Evolutionary conservation across 805 yeast genomes (phyloP).

Genomic region (Candida dajiaensis): DNA sequence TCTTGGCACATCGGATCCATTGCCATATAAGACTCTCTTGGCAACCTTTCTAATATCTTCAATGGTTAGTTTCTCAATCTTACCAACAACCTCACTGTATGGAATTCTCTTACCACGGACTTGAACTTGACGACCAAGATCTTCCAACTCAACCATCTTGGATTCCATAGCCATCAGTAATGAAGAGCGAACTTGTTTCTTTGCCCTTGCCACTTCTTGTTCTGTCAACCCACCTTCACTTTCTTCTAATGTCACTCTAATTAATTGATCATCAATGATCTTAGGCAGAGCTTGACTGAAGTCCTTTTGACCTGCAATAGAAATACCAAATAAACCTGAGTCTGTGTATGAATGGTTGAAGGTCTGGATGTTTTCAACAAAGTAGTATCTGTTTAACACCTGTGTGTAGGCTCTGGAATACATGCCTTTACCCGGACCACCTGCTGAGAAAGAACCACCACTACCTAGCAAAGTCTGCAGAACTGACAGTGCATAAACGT

Average conservation of each 20-base stretch:
- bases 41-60: conserved; percentile 72
- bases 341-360: conserved; percentile 89
- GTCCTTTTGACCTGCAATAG: conserved; percentile 77
- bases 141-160: conserved; percentile 90
- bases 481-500: conserved; percentile 85
- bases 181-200: conserved; percentile 84
- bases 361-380: conserved; percentile 80
- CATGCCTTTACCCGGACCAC: conserved; percentile 99
- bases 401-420: conserved; percentile 88
- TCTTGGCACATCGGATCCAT: conserved; percentile 49
- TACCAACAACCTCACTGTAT: conserved; percentile 73
- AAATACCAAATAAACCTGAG: conserved; percentile 86
- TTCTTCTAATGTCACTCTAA: conserved; percentile 37
- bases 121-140: conserved; percentile 91
- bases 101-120: conserved; percentile 71
- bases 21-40: conserved; percentile 64
- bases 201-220: conserved; percentile 80
- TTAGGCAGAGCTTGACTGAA: conserved; percentile 84
- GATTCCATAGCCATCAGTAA: conserved; percentile 90
- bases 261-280: conserved; percentile 62
- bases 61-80: conserved; percentile 63
- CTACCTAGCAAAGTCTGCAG: conserved; percentile 91
- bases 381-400: conserved; percentile 86
- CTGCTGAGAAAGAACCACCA: conserved; percentile 96
- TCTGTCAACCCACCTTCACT: conserved; percentile 60